Evolutionary conservation across 768 basidiomycete species (phyloP), one percentile per base, ranked within the genome.

Genomic region (Lepiota brunneoincarnata): DNA sequence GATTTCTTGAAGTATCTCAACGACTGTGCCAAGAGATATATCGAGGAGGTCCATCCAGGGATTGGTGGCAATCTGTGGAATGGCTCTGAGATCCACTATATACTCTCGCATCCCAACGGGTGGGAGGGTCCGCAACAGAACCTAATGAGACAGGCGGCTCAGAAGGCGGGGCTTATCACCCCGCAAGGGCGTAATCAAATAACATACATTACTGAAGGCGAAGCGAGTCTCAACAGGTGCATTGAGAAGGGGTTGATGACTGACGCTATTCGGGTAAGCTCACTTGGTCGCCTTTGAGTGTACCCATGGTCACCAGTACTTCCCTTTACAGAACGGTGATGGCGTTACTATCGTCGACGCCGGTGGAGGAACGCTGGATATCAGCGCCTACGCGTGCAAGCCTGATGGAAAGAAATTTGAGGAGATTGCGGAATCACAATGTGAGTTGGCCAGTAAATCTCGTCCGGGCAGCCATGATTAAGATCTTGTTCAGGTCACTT

Each of bases 91-190:
- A 72, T 79, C 31, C 75, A 80, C 35, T 78, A 74, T 57, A 70
- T 85, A 6, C 70, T 85, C 17, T 73, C 75, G 1, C 82, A 84
- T 56, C 83, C 83, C 9, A 84, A 84, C 56, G 82, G 80, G 0
- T 85, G 82, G 83, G 82, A 77, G 51, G 79, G 78, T 0, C 62
- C 60, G 0, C 83, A 86, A 54, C 82, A 84, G 58, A 66, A 61
- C 12, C 67, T 73, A 59, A 79, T 85, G 69, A 73, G 82, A 2
- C 61, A 64, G 20, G 83, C 83, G 0, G 80, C 80, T 0, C 63
- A 75, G 7, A 51, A 64, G n/a, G 84, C 79, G 0, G 79, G 80
- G 9, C 71, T 86, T 15, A 67, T 84, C 11, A 63, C 72, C 0
- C 53, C 61, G 2, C 69, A 69, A 7, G 75, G 70, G 0, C 72